phyloP scores from a whole-genome alignment of 2,329 filamentous ascomycete species.

The Botryotinia calthae region DNA sequence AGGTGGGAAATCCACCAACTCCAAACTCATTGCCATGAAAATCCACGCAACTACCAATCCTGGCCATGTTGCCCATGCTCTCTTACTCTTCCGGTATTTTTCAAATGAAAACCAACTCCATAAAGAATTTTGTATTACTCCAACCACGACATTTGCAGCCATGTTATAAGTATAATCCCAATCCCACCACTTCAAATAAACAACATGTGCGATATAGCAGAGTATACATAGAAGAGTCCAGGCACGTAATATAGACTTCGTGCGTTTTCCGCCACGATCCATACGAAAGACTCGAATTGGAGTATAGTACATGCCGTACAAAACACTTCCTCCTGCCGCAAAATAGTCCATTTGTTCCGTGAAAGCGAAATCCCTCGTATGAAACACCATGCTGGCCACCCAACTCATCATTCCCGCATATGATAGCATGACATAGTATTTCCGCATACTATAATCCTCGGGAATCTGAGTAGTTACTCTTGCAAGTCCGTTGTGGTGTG shows the following conservation, averaged over 20 bases:
- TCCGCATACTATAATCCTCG: slow-evolving; percentile 67
- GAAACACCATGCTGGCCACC: slow-evolving; percentile 88
- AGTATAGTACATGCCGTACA: slow-evolving; percentile 89
- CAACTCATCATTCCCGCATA: slow-evolving; percentile 80
- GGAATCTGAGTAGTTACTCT: slow-evolving; percentile 71
- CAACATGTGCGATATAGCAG: slow-evolving; percentile 74
- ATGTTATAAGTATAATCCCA: slow-evolving; percentile 99
- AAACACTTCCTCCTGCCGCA: slow-evolving; percentile 80
- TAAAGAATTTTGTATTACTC: slow-evolving; percentile 74
- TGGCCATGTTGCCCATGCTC: slow-evolving; percentile 83
- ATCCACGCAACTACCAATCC: slow-evolving; percentile 90
- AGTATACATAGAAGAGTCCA: slow-evolving; percentile 74
- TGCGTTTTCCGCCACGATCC: slow-evolving; percentile 53
- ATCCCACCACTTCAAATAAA: slow-evolving; percentile 77
- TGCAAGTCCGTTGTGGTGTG: slow-evolving; percentile 74
- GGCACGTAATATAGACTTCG: slow-evolving; percentile 53
- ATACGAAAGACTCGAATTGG: slow-evolving; percentile 80
- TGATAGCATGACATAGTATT: slow-evolving; percentile 78
- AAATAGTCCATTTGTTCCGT: slow-evolving; percentile 98
- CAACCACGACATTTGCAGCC: slow-evolving; percentile 84
- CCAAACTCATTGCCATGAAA: slow-evolving; percentile 89
- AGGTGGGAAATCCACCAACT: slow-evolving; percentile 91
- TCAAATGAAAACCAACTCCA: slow-evolving; percentile 83
- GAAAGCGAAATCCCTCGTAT: slow-evolving; percentile 77
- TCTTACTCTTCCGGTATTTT: slow-evolving; percentile 68